Percentiles rank a stretch among this genome's conserved stretches.
Evolutionary conservation across 2,329 filamentous ascomycete genomes (phyloP).

Genomic region (Metarhizium album): DNA sequence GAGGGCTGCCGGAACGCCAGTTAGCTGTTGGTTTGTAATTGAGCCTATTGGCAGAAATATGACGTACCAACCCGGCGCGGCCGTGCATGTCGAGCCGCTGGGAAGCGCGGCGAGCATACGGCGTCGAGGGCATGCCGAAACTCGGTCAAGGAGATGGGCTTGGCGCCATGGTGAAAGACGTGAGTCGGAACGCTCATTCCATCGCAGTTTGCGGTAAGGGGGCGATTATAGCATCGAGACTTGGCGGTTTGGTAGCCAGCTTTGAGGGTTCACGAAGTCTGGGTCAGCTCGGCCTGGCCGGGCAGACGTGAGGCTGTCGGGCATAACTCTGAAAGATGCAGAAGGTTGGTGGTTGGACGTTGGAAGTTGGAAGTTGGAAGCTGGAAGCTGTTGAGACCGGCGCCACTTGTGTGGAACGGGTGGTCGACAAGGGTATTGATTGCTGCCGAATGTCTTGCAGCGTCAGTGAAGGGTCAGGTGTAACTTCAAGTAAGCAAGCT

Average conservation of each 20-base stretch:
- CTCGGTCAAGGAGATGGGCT: conserved; percentile 26
- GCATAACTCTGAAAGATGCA: neutral
- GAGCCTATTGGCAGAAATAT: neutral
- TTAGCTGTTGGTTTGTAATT: neutral
- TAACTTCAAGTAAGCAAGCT: no score
- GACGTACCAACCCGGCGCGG: conserved; percentile 33
- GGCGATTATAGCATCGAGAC: neutral
- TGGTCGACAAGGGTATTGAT: no score
- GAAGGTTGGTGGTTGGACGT: neutral
- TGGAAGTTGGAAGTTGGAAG: neutral
- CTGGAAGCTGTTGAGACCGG: neutral
- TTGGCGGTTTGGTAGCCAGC: neutral
- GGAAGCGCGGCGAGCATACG: conserved; percentile 39
- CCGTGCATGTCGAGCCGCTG: conserved; percentile 22
- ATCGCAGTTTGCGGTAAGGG: conserved; percentile 10
- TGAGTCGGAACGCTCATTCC: conserved; percentile 24
- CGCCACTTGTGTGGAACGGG: no score
- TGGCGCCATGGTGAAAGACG: conserved; percentile 26
- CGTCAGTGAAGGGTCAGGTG: neutral
- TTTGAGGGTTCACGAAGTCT: neutral
- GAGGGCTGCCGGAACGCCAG: conserved; percentile 41
- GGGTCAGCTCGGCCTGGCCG: neutral
- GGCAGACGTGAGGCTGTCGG: neutral
- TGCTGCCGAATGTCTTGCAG: no score
- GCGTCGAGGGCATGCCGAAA: conserved; percentile 39